phyloP scores from a whole-genome alignment of 2,329 filamentous ascomycete genomes.

The Cryphonectria radicalis region DNA sequence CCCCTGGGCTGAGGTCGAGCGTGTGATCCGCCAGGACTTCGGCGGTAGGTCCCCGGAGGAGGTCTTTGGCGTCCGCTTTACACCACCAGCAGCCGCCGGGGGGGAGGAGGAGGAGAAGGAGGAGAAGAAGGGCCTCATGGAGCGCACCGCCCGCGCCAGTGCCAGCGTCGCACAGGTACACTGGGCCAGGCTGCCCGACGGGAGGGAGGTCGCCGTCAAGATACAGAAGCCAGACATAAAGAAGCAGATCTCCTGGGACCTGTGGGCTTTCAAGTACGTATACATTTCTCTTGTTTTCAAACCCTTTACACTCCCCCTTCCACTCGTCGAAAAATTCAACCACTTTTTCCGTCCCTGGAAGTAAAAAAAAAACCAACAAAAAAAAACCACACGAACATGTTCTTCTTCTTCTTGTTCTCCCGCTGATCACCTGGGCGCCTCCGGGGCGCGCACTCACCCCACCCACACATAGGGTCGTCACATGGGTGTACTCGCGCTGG shows the following conservation, averaged over 20 bases:
- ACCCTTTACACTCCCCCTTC: no score
- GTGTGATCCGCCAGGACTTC: conserved; percentile 87
- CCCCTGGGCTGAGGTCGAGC: conserved; percentile 81
- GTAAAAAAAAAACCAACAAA: no score
- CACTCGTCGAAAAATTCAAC: no score
- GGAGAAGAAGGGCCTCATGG: conserved; percentile 70
- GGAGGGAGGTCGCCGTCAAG: conserved; percentile 91
- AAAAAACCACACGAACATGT: no score
- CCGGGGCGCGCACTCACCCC: background rate
- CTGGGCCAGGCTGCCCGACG: conserved; percentile 85
- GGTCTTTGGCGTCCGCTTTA: conserved; percentile 85
- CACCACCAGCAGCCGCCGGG: no score
- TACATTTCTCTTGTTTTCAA: no score
- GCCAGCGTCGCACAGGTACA: conserved; percentile 97
- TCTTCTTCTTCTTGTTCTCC: background rate
- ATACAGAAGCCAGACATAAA: conserved; percentile 95
- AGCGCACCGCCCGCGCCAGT: conserved; percentile 67
- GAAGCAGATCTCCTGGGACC: conserved; percentile 88
- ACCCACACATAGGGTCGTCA: conserved; percentile 64
- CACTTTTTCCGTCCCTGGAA: no score
- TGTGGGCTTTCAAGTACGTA: conserved; percentile 87
- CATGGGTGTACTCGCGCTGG: conserved; percentile 79
- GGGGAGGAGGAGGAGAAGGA: conserved; percentile 57
- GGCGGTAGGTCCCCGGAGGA: conserved; percentile 81
- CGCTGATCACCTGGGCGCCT: no score